These are phyloP conservation scores for Pterocarpus macrocarpus DNA, from an alignment of 306 rosid genomes.

Conservation along the genomic window DNA sequence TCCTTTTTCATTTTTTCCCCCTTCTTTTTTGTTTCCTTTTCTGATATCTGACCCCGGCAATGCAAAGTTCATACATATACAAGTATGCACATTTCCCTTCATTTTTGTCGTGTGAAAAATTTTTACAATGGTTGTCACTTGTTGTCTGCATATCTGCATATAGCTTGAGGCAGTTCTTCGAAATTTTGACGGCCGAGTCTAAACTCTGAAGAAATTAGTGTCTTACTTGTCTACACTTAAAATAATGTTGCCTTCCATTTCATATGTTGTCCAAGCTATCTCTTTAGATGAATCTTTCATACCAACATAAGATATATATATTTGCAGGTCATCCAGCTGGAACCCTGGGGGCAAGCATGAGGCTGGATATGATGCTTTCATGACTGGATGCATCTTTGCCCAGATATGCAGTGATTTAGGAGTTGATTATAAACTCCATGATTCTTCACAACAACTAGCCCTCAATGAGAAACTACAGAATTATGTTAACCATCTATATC, in stretches of 20 bases:
- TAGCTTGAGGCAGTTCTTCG: conserved; percentile 31
- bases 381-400: conserved; percentile 93
- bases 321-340: conserved; percentile 88
- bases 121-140: neutral
- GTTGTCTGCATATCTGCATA: conserved; percentile 16
- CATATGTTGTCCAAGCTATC: conserved; percentile 22
- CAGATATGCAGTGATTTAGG: conserved; percentile 84
- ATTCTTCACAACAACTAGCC: conserved; percentile 63
- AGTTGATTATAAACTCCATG: conserved; percentile 61
- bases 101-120: neutral
- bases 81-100: neutral
- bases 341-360: conserved; percentile 96
- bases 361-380: conserved; percentile 98
- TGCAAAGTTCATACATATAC: conserved; percentile 3
- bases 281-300: conserved; percentile 19
- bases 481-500: conserved; percentile 76
- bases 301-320: conserved; percentile 39
- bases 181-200: conserved; percentile 26
- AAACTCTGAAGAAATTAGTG: neutral
- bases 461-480: conserved; percentile 67
- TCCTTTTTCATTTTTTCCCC: neutral
- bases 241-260: neutral
- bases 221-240: conserved; percentile 9
- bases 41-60: conserved; percentile 11
- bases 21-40: neutral